Base-by-base conservation (phyloP, 768 basidiomycete species). In the Lactifluus echinatus region DNA sequence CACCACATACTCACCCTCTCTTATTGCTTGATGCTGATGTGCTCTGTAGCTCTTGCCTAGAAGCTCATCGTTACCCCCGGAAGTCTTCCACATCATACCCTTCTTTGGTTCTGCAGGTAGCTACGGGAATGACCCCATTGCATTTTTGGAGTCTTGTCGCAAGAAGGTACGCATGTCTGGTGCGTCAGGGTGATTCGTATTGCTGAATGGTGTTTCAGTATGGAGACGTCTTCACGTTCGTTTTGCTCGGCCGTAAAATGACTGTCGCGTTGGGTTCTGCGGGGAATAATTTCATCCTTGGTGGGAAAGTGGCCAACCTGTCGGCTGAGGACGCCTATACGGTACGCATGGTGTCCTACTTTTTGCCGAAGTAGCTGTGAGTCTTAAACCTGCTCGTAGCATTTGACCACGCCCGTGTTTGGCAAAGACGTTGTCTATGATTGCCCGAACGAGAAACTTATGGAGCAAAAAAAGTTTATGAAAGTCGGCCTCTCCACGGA, bases 381-480 rank as follows among this genome's bases (percentile, higher is more conserved):
- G 28, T 21, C 44, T 53, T 28, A 48, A 24, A 8, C n/a, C 8
- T 19, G 15, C 19, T 39, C 33, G 17, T 63, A 95, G 93, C 87
- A 89, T 67, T 73, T 94, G 44, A 95, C 93, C 0, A 94, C 88
- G 0, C 95, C 95, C 4, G 85, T 98, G 12, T 99, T 99, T 66
- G 96, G 96, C 44, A 93, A 92, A 67, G 94, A 91, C 46, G 96
- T 99, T 45, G 94, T 97, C 11, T 99, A 98, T 69, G 96, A 98
- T 65, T 84, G 90, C 50, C 95, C 96, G 31, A 98, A 98, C 70
- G 89, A 94, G 46, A 74, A 89, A 44, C 85, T 99, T 71, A 98
- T 99, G 94, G 93, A 99, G 66, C 96, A 99, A 71, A 99, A 99
- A 79, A 89, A 87, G 69, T 97, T 97, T 67, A 87, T 98, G 71